Percentiles rank a stretch among this genome's conserved stretches.
Conservation (phyloP, 805 yeast genomes). For the Lachancea lanzarotensis region DNA sequence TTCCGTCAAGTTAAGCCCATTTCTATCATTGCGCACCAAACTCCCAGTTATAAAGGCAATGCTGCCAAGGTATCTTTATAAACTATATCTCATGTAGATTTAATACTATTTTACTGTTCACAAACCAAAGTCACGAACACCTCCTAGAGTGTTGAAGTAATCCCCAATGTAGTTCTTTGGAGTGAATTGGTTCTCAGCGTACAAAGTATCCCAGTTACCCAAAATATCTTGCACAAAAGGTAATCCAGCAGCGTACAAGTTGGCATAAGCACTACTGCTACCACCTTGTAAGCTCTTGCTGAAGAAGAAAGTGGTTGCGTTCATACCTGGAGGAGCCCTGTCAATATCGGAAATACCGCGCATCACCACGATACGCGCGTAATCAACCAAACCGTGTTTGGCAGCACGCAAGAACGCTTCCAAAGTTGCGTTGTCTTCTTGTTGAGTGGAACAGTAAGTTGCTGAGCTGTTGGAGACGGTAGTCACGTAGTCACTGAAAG, state of each 20-base stretch:
- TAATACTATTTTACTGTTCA: neutral
- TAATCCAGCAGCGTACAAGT: constrained; percentile 47
- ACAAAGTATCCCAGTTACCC: constrained; percentile 39
- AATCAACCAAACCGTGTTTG: constrained; percentile 49
- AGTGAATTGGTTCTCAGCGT: constrained; percentile 31
- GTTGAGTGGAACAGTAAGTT: constrained; percentile 54
- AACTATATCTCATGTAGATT: neutral
- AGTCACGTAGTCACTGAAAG: constrained; percentile 42
- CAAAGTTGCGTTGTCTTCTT: constrained; percentile 61
- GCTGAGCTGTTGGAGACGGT: constrained; percentile 55
- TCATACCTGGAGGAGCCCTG: constrained; percentile 43
- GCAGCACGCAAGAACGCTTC: constrained; percentile 53
- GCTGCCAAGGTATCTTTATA: neutral
- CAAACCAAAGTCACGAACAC: constrained; percentile 30
- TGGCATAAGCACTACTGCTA: constrained; percentile 39
- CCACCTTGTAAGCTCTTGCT: constrained; percentile 47
- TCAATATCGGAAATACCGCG: constrained; percentile 57
- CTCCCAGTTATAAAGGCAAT: too few relatives aligned
- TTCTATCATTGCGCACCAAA: too few relatives aligned
- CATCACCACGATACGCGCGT: constrained; percentile 49
- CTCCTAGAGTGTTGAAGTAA: constrained; percentile 48
- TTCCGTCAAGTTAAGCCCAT: too few relatives aligned
- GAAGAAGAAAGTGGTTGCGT: constrained; percentile 43
- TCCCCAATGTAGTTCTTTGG: constrained; percentile 58
- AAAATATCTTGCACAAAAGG: constrained; percentile 51